phyloP scores from a whole-genome alignment of 257 asterid species.

The Solanum virginianum region DNA sequence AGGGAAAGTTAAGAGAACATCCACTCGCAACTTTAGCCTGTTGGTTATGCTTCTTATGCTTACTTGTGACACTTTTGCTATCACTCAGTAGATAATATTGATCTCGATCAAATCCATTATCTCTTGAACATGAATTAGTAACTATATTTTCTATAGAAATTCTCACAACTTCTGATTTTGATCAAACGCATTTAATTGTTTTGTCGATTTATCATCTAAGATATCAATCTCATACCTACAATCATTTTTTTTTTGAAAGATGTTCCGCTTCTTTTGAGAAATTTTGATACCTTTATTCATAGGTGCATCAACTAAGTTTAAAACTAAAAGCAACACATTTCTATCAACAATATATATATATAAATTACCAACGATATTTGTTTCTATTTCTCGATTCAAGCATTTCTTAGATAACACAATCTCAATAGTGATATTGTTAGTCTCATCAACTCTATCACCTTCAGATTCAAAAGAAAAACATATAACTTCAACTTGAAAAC shows the following conservation, averaged over 20 bases:
- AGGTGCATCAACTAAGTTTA: not conserved
- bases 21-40: constrained; percentile 8
- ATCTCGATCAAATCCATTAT: constrained; percentile 4
- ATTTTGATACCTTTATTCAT: constrained; percentile 12
- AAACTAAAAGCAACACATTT: too few species aligned
- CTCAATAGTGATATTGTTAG: too few species aligned
- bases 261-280: constrained; percentile 34
- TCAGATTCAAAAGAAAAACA: not conserved
- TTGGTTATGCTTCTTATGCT: constrained; percentile 13
- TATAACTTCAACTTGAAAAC: not conserved
- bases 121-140: constrained; percentile 18
- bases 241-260: constrained; percentile 23
- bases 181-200: constrained; percentile 13
- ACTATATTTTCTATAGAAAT: constrained; percentile 11
- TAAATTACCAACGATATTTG: not conserved
- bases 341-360: too few species aligned
- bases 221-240: not conserved
- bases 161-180: constrained; percentile 9
- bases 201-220: constrained; percentile 6
- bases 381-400: not conserved
- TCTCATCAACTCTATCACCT: not conserved
- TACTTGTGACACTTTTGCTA: constrained; percentile 5
- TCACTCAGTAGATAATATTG: not conserved
- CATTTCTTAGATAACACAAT: too few species aligned
- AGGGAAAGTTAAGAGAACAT: not conserved